Conservation (phyloP, 225 moss, liverwort and hornwort genomes). For the Takakia lepidozioides region DNA sequence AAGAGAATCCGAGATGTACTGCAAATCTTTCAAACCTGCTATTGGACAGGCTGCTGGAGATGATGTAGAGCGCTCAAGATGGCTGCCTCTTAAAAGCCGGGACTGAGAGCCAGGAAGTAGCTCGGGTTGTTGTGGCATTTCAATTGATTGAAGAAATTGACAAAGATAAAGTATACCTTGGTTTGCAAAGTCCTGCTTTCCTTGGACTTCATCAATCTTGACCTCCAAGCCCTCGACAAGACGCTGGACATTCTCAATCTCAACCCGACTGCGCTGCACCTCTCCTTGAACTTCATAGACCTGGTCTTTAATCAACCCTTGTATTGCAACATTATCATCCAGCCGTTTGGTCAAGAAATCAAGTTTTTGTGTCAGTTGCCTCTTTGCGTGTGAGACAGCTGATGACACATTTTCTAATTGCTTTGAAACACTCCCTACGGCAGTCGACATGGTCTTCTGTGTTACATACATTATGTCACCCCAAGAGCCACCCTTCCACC, state of each 20-base stretch:
- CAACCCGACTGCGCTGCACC: conserved; percentile 49
- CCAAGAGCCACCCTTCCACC: conserved; percentile 67
- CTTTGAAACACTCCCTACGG: conserved; percentile 55
- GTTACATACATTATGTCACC: conserved; percentile 75
- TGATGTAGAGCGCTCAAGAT: conserved; percentile 12
- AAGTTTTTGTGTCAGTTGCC: conserved; percentile 55
- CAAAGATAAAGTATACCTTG: conserved; percentile 59
- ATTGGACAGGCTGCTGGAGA: conserved; percentile 13
- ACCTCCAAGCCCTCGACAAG: conserved; percentile 64
- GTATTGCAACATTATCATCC: conserved; percentile 46
- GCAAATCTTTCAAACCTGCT: conserved; percentile 28
- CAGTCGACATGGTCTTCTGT: conserved; percentile 30
- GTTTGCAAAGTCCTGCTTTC: conserved; percentile 62
- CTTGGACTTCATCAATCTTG: conserved; percentile 58
- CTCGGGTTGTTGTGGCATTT: conserved; percentile 35
- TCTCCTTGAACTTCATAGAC: conserved; percentile 52
- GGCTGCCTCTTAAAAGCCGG: conserved; percentile 24
- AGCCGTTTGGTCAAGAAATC: conserved; percentile 41
- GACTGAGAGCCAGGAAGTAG: conserved; percentile 41
- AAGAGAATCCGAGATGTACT: conserved; percentile 17
- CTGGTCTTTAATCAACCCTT: conserved; percentile 53
- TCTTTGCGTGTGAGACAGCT: conserved; percentile 57
- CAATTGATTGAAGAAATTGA: conserved; percentile 49
- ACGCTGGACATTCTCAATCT: conserved; percentile 48
- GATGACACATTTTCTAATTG: conserved; percentile 60